Percentiles rank a stretch among this genome's conserved stretches.
phyloP scores from a whole-genome alignment of 345 rosid genomes.

The Eucalyptus albens region DNA sequence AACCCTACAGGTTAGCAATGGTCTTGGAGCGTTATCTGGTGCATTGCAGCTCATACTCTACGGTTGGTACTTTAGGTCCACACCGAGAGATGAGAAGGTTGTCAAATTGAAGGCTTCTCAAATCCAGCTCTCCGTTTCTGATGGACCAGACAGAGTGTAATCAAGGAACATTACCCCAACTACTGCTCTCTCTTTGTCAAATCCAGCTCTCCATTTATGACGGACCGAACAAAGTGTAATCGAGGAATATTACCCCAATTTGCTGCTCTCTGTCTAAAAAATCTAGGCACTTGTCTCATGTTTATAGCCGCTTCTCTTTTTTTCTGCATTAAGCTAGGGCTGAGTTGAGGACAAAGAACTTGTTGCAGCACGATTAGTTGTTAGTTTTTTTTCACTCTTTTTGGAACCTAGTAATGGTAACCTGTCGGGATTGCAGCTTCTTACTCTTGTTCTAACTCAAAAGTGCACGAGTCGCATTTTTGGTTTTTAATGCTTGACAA shows the following conservation, averaged over 20 bases:
- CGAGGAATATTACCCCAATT: no score
- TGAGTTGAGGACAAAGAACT: not conserved
- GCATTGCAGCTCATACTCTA: constrained; percentile 28
- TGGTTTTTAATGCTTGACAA: no score
- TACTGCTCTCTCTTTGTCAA: not conserved
- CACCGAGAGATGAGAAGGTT: constrained; percentile 3
- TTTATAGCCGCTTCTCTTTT: not conserved
- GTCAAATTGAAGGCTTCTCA: constrained; percentile 11
- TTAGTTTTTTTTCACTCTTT: not conserved
- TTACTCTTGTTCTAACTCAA: no score
- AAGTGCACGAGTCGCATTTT: no score
- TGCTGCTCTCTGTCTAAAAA: not conserved
- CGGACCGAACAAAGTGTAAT: not conserved
- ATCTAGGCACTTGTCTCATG: not conserved
- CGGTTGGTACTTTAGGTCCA: constrained; percentile 9
- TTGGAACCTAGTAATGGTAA: not conserved
- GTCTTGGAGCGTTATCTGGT: constrained; percentile 33
- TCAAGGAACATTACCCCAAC: not conserved
- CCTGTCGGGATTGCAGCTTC: no score
- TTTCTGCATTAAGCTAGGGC: not conserved
- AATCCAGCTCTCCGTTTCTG: constrained; percentile 7
- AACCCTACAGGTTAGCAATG: constrained; percentile 44
- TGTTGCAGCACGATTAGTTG: not conserved
- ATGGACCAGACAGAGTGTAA: not conserved
- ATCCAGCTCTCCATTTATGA: constrained; percentile 5